A percentile compares a stretch with the other conserved stretches of the same genome.
phyloP scores from a whole-genome alignment of 2,329 filamentous ascomycete species.

The Penicillium sp. region DNA sequence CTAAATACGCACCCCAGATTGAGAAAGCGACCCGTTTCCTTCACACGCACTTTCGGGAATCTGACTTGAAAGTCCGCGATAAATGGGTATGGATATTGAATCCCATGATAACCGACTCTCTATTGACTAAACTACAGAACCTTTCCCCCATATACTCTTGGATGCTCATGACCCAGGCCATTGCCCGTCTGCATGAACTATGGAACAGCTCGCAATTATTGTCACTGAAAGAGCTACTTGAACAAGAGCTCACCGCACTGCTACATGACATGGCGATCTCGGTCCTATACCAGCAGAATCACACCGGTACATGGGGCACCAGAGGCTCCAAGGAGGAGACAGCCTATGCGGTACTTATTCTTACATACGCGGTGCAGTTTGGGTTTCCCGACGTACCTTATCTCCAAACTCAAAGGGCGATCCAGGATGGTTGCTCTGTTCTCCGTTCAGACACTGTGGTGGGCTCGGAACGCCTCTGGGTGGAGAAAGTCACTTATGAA shows the following conservation, averaged over 20 bases:
- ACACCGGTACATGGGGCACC: conserved; percentile 17
- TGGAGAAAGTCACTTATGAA: conserved; percentile 23
- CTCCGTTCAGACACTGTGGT: neutral
- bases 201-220: neutral
- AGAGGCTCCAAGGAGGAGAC: conserved; percentile 18
- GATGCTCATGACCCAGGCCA: conserved; percentile 10
- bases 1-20: neutral
- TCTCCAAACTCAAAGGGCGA: neutral
- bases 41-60: neutral
- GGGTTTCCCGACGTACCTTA: neutral
- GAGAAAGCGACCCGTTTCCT: neutral
- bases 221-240: neutral
- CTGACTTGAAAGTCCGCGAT: conserved; percentile 30
- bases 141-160: conserved; percentile 27
- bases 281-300: conserved; percentile 5
- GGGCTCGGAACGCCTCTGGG: conserved; percentile 18
- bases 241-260: neutral
- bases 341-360: conserved; percentile 17
- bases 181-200: conserved; percentile 4
- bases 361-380: conserved; percentile 7
- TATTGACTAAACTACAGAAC: neutral
- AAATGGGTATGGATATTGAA: conserved; percentile 2
- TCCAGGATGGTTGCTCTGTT: neutral
- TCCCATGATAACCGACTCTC: too few species aligned
- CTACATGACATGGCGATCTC: neutral